These are phyloP conservation scores for Alternaria gaisen DNA, from an alignment of 2,329 filamentous ascomycete genomes.

Conservation along the genomic window DNA sequence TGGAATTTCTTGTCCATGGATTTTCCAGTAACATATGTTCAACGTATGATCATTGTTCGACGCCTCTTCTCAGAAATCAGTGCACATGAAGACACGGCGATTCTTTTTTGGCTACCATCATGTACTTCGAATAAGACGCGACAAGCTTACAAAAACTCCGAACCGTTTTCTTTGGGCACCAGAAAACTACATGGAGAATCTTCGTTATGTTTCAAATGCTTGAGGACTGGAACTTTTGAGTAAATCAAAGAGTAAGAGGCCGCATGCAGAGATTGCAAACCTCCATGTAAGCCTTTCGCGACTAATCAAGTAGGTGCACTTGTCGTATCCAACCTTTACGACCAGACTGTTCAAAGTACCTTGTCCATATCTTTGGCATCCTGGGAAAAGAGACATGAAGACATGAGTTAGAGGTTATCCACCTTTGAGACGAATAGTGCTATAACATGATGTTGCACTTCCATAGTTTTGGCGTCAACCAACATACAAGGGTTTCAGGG, in stretches of 20 bases:
- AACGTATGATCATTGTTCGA: neutral
- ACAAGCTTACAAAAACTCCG: neutral
- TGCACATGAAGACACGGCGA: neutral
- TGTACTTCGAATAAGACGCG: neutral
- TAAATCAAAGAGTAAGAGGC: neutral
- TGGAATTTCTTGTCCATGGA: neutral
- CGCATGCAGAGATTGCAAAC: neutral
- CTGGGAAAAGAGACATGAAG: too few relatives aligned
- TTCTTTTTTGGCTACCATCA: neutral
- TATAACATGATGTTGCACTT: rapidly evolving
- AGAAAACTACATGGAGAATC: neutral
- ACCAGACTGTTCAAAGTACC: too few relatives aligned
- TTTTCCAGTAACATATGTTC: neutral
- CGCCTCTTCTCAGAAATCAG: neutral
- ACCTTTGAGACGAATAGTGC: too few relatives aligned
- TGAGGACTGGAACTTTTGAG: neutral
- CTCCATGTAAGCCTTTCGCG: too few relatives aligned
- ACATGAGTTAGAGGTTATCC: too few relatives aligned
- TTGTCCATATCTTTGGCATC: too few relatives aligned
- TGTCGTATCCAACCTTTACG: too few relatives aligned
- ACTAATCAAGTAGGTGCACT: too few relatives aligned
- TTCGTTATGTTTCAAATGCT: neutral
- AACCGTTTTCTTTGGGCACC: neutral
- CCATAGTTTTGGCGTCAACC: too few relatives aligned
- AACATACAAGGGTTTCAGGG: too few relatives aligned